Percentiles rank a stretch among this genome's conserved stretches.
These are phyloP conservation scores for Xylaria sp. DNA, from an alignment of 2,329 filamentous ascomycete genomes.

Conservation along the genomic window DNA sequence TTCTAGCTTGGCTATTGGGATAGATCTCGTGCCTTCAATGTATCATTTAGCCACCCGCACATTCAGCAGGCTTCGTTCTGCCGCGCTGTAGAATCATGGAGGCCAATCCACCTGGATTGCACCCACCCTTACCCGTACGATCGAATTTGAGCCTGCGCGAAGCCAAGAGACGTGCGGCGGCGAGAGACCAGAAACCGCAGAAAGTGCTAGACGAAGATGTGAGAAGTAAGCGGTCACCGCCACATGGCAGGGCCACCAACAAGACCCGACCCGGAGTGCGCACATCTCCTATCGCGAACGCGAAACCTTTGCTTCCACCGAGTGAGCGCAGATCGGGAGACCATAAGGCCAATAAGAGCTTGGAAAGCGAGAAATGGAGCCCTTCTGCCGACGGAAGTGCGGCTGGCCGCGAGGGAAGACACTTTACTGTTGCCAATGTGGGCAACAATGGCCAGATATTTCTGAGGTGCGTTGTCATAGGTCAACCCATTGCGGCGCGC, in stretches of 20 bases:
- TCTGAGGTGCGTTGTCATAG: conserved; percentile 69
- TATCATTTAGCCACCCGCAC: conserved; percentile 41
- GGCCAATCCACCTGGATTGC: conserved; percentile 43
- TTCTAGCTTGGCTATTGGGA: conserved; percentile 20
- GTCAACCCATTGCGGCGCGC: not conserved
- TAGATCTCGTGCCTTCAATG: conserved; percentile 45
- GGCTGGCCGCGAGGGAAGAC: conserved; percentile 72
- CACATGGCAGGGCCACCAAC: conserved; percentile 33
- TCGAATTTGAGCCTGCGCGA: conserved; percentile 44
- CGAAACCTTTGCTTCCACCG: conserved; percentile 47
- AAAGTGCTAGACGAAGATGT: conserved; percentile 39
- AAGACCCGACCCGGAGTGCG: conserved; percentile 41
- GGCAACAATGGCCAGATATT: conserved; percentile 87
- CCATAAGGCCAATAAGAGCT: conserved; percentile 60
- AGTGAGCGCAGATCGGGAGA: conserved; percentile 43
- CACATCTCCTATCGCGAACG: conserved; percentile 39
- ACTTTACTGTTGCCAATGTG: conserved; percentile 84
- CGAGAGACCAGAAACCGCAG: conserved; percentile 41
- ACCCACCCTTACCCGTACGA: conserved; percentile 42
- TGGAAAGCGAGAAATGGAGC: conserved; percentile 66
- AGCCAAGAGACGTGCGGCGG: conserved; percentile 40
- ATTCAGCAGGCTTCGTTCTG: conserved; percentile 47
- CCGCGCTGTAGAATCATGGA: conserved; percentile 51
- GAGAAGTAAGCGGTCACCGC: conserved; percentile 43
- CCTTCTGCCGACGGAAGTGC: conserved; percentile 70